phyloP scores from a whole-genome alignment of 805 yeast genomes.

The Yamadazyma phyllophila region DNA sequence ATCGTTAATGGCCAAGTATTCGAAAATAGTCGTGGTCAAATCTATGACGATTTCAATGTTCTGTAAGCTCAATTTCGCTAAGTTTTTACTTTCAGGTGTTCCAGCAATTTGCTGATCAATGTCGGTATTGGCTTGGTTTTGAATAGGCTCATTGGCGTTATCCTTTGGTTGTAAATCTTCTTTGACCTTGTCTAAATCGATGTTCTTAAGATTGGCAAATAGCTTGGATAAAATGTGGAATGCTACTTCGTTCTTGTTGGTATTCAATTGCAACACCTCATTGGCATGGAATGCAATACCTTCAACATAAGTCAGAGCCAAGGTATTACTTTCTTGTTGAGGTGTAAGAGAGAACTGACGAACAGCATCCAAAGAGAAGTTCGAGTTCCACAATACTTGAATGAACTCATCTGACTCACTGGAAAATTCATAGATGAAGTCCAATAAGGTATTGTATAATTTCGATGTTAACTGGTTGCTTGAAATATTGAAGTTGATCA shows the following conservation, averaged over 20 bases:
- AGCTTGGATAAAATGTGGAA: slow-evolving; percentile 21
- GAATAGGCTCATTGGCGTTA: slow-evolving; percentile 37
- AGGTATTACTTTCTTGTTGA: slow-evolving; percentile 24
- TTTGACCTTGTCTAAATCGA: slow-evolving; percentile 32
- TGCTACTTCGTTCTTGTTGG: slow-evolving; percentile 19
- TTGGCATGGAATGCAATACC: slow-evolving; percentile 37
- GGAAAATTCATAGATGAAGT: slow-evolving; percentile 58
- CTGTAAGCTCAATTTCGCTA: slow-evolving; percentile 54
- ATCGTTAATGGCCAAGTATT: slow-evolving; percentile 42
- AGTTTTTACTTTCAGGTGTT: slow-evolving; percentile 38
- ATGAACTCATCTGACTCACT: slow-evolving; percentile 58
- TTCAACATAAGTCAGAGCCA: neutral
- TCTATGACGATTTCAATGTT: slow-evolving; percentile 73
- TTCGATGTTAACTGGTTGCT: slow-evolving; percentile 33
- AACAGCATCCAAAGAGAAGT: slow-evolving; percentile 13
- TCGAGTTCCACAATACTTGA: slow-evolving; percentile 22
- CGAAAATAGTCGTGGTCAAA: slow-evolving; percentile 71
- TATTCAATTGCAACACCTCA: slow-evolving; percentile 28
- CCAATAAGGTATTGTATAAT: slow-evolving; percentile 53
- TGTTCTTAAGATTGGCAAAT: slow-evolving; percentile 21
- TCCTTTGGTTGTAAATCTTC: slow-evolving; percentile 23
- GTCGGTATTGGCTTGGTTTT: slow-evolving; percentile 16
- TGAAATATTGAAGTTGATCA: slow-evolving; percentile 33
- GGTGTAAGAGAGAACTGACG: slow-evolving; percentile 2
- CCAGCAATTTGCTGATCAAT: slow-evolving; percentile 24